phyloP scores from a whole-genome alignment of 371 early-diverging fungal genomes.

The Mortierella sp. region DNA sequence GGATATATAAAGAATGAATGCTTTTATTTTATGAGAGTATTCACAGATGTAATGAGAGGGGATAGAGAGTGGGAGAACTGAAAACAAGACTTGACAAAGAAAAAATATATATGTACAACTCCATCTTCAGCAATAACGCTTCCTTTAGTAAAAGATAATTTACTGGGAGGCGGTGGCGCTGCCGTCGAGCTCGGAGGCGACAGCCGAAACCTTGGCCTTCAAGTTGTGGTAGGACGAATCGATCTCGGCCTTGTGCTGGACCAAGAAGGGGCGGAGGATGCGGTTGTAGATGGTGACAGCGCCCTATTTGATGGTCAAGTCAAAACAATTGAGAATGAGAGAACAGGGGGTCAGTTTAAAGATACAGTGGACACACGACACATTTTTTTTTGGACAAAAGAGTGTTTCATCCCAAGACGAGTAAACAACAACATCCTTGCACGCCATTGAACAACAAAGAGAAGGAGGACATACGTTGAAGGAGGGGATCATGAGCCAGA shows the following conservation, averaged over 20 bases:
- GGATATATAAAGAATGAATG: neutral
- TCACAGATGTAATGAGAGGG: neutral
- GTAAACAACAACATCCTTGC: neutral
- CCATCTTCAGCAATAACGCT: neutral
- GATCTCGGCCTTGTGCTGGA: conserved; percentile 58
- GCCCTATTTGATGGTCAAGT: conserved; percentile 58
- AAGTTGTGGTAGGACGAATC: conserved; percentile 49
- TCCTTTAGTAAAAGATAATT: neutral
- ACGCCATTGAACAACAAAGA: neutral
- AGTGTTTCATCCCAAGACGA: too few species aligned
- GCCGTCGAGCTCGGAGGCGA: conserved; percentile 54
- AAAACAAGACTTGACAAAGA: neutral
- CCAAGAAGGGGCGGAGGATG: conserved; percentile 70
- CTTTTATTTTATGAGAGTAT: neutral
- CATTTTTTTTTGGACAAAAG: neutral
- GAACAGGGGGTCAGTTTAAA: neutral
- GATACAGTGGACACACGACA: neutral
- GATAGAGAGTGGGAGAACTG: neutral
- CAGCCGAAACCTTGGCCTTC: conserved; percentile 58
- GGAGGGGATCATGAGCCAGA: conserved; percentile 88
- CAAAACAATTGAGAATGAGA: conserved; percentile 8
- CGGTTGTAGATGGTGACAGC: conserved; percentile 68
- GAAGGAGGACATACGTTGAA: conserved; percentile 70
- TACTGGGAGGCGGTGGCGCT: conserved; percentile 44
- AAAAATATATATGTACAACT: neutral